Evolutionary conservation across 805 yeast species (phyloP), one percentile per base, ranked within the genome.

Genomic region (Blastobotrys robertii): DNA sequence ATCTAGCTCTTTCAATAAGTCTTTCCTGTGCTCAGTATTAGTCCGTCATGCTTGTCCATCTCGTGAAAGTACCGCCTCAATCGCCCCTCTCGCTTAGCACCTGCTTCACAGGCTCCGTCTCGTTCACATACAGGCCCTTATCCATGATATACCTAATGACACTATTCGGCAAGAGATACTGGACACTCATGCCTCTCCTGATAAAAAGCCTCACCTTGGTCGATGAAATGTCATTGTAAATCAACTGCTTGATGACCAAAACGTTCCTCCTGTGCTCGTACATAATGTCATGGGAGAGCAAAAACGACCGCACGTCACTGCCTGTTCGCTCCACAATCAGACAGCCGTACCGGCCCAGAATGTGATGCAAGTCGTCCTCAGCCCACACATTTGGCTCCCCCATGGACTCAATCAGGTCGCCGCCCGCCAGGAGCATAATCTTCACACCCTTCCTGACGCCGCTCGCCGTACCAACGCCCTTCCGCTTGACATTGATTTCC

Each of bases 341-440:
- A 66, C 98, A 92, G 2, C 98, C 98, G 63, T 92, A 92, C 48
- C 84, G 81, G 22, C 98, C 98, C 52, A 92, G 70, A 38, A 92
- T 92, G 60, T 92, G 98, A 56, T 87, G 94, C 55, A 92, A 70
- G 63, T 92, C 98, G 45, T 74, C 81, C 60, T 90, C 97, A 1
- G 95, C 95, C 98, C 98, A 92, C 32, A 92, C 98, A 56, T 90
- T 92, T 15, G 98, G 97, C 64, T 92, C 98, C n/a, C 98, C 98
- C 97, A 92, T 92, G 36, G 94, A 81, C 62, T 92, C 98, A 42
- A 92, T 92, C 53, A 92, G 73, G 64, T 92, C 98, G 35, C 98
- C 98, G 41, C 98, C 98, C 0, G 98, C 98, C 34, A 92, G 68
- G 43, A 92, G 72, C 97, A 92, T 90, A 55, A 92, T 81, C 60